phyloP scores from a whole-genome alignment of 495 filamentous ascomycete genomes.

The Penicillium subrubescens region DNA sequence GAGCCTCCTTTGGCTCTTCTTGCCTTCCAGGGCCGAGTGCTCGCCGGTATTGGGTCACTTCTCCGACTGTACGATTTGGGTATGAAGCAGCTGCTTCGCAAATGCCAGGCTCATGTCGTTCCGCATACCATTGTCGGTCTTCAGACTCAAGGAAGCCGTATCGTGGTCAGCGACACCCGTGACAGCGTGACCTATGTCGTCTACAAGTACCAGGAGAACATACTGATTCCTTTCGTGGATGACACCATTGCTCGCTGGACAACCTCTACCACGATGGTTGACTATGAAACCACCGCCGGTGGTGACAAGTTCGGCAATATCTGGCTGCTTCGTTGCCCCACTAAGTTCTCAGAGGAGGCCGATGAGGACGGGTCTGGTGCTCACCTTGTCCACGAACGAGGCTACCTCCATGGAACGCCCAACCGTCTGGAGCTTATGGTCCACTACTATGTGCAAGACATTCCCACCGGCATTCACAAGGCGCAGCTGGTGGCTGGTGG shows the following conservation, averaged over 20 bases:
- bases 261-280: constrained; percentile 85
- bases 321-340: constrained; percentile 86
- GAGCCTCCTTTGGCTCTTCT: constrained; percentile 86
- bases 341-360: constrained; percentile 80
- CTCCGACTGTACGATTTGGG: constrained; percentile 90
- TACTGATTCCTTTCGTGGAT: constrained; percentile 87
- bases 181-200: constrained; percentile 90
- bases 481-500: constrained; percentile 89
- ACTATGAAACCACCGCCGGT: constrained; percentile 94
- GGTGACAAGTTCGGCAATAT: constrained; percentile 98
- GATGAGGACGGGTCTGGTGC: constrained; percentile 92
- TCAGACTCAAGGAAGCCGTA: constrained; percentile 88
- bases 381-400: constrained; percentile 82
- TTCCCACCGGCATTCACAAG: constrained; percentile 88
- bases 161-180: constrained; percentile 88
- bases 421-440: constrained; percentile 81
- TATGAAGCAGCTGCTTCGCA: constrained; percentile 85
- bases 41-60: constrained; percentile 79
- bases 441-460: constrained; percentile 89
- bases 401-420: constrained; percentile 85
- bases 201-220: constrained; percentile 90
- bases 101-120: constrained; percentile 78
- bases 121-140: constrained; percentile 83
- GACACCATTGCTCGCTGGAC: constrained; percentile 89
- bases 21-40: constrained; percentile 86